Conservation (phyloP, 2,329 filamentous ascomycete genomes). For the Pochonia chlamydosporia region DNA sequence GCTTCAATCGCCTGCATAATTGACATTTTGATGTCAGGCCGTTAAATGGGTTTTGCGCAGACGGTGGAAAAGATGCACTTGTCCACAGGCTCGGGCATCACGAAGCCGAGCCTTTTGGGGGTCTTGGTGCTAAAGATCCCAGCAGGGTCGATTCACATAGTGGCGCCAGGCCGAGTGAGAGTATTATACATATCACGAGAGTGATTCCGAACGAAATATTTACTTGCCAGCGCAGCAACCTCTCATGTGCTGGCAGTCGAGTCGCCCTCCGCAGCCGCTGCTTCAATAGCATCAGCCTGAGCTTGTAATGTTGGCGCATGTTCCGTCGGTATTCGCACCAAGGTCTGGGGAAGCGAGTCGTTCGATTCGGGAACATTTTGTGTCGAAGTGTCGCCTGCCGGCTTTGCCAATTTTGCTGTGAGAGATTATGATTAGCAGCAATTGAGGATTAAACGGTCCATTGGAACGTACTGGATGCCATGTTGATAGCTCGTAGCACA, state of each 20-base stretch:
- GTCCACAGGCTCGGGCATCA: too few species aligned
- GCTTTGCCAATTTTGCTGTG: slow-evolving; percentile 63
- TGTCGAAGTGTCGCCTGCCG: slow-evolving; percentile 33
- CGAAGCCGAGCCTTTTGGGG: too few species aligned
- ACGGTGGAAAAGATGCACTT: not conserved
- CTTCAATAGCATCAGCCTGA: slow-evolving; percentile 48
- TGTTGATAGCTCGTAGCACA: slow-evolving; percentile 76
- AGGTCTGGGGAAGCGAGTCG: slow-evolving; percentile 66
- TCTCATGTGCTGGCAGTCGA: slow-evolving; percentile 7
- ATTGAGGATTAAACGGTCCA: slow-evolving; percentile 9
- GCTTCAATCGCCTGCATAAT: not conserved
- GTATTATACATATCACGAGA: too few species aligned
- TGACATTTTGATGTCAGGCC: not conserved
- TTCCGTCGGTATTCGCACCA: slow-evolving; percentile 80
- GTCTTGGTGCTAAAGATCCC: too few species aligned
- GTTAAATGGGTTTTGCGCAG: not conserved
- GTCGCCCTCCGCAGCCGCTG: slow-evolving; percentile 33
- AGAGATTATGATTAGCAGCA: not conserved
- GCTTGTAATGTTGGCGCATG: slow-evolving; percentile 62
- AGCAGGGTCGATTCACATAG: too few species aligned
- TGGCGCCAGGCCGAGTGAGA: too few species aligned
- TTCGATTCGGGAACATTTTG: slow-evolving; percentile 30
- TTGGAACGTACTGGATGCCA: slow-evolving; percentile 66
- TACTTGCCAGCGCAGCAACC: not conserved
- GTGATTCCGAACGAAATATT: not conserved